phyloP scores from a whole-genome alignment of 78 protist species.

The Anaeramoeba flamelloides region DNA sequence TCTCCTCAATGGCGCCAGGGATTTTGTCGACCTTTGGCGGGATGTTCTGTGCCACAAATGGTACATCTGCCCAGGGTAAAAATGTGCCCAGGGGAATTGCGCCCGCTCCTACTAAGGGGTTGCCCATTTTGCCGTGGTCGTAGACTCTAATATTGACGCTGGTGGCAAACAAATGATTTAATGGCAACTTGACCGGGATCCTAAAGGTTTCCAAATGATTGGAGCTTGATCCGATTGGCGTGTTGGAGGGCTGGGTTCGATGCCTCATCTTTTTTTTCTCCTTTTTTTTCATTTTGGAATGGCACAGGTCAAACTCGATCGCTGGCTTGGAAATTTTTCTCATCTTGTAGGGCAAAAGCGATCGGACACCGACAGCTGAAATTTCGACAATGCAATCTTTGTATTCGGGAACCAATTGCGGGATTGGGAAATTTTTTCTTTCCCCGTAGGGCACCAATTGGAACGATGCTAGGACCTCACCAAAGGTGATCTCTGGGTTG shows the following conservation, averaged over 20 bases:
- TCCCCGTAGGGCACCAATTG: neutral
- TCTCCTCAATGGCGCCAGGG: too few relatives aligned
- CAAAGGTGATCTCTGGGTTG: neutral
- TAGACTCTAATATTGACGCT: neutral
- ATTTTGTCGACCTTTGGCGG: slow-evolving; percentile 5
- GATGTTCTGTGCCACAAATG: slow-evolving; percentile 1
- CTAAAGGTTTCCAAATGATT: too few relatives aligned
- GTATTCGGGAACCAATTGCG: too few relatives aligned
- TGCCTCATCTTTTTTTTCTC: too few relatives aligned
- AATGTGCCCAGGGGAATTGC: slow-evolving; percentile 12
- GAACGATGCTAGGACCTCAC: neutral
- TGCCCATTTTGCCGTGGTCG: slow-evolving; percentile 1
- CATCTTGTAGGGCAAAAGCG: too few relatives aligned
- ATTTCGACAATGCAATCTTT: too few relatives aligned
- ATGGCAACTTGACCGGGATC: slow-evolving; percentile 14
- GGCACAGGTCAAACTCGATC: too few relatives aligned
- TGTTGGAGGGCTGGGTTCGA: too few relatives aligned
- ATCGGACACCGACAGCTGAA: too few relatives aligned
- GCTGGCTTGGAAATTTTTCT: too few relatives aligned
- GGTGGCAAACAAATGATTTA: slow-evolving; percentile 9
- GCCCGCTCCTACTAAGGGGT: slow-evolving; percentile 9
- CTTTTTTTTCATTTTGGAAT: too few relatives aligned
- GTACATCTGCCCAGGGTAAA: slow-evolving; percentile 10
- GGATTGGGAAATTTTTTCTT: neutral
- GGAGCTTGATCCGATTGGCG: too few relatives aligned